Conservation (phyloP, 1,284 basidiomycete genomes). For the Sanghuangporus sanghuang region DNA sequence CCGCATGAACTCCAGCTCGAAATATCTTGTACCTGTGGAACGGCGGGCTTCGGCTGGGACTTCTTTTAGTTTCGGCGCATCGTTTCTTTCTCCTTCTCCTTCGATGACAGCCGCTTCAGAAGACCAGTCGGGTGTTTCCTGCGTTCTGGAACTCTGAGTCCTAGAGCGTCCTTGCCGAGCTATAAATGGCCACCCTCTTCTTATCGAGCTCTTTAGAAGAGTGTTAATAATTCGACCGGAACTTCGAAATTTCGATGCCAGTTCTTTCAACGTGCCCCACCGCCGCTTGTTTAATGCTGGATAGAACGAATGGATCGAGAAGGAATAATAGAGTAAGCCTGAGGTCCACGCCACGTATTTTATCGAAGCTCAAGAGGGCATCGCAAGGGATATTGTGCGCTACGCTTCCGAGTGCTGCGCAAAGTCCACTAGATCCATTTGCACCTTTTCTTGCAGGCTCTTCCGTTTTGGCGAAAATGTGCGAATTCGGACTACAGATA, state of each 20-base stretch:
- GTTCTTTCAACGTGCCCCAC: too few species aligned
- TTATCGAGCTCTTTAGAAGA: too few species aligned
- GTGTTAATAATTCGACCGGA: too few species aligned
- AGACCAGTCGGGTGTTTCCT: background rate
- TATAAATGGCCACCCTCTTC: too few species aligned
- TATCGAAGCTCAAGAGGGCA: background rate
- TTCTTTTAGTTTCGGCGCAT: background rate
- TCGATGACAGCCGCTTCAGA: background rate
- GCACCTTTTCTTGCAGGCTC: background rate
- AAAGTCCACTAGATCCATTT: background rate
- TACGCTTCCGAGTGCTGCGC: background rate
- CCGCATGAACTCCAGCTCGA: background rate
- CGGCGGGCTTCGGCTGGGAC: background rate
- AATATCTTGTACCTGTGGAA: background rate
- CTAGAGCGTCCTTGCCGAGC: background rate
- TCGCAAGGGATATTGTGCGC: background rate
- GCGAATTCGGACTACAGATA: too few species aligned
- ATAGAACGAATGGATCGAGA: too few species aligned
- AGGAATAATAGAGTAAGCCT: too few species aligned
- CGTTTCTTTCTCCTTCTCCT: background rate
- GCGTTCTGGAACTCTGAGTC: background rate
- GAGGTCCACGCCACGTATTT: background rate
- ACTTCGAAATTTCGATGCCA: too few species aligned
- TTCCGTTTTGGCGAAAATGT: background rate
- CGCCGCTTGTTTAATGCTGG: too few species aligned